Base-by-base conservation (phyloP, 352 stramenopile species). In the Phytophthora hibernalis region DNA sequence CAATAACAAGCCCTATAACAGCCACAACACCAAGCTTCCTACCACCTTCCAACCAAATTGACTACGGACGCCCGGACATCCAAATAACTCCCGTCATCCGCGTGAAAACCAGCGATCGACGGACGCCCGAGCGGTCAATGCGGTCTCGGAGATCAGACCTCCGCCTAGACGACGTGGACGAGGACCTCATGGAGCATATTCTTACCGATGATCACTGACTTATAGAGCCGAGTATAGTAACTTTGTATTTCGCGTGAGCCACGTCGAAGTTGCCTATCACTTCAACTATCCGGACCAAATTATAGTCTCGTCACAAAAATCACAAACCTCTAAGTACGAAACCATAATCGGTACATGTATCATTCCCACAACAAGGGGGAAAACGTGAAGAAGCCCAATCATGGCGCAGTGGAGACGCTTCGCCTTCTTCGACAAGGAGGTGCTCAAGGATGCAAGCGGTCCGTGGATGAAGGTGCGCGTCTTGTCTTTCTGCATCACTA, bases 381-480 rank as follows among this genome's bases (percentile, higher is more conserved):
- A 47, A 68, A 65, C 42, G 44, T 6, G 43, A 65, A 64, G 51
- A 50, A 56, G 51, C 31, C 47, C 24, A 43, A 64, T 37, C 48
- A 96, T 96, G 88, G 86, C 88, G 74, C 88, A 96, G 68, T 95
- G 86, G 87, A 79, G 88, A 77, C 85, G 88, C 72, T 96, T 96
- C 68, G 85, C 85, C 49, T 96, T 96, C 83, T 96, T 96, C 61
- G 88, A 96, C 67, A 91, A 92, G 65, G 88, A 96, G 58, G 80
- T 93, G 24, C 79, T 96, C 37, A 95, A 93, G 70, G 88, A 96
- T 68, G 67, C 67, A 22, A 91, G 78, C 76, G 88, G 85, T 0
- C 77, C 87, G 18, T 96, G 88, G 88, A 89, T 96, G 74, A 93
- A 93, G 74, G 88, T 95, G 54, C 48, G 67, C 35, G 13, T 56